Conservation (phyloP, 2,329 filamentous ascomycete genomes). For the Colletotrichum caudatum region DNA sequence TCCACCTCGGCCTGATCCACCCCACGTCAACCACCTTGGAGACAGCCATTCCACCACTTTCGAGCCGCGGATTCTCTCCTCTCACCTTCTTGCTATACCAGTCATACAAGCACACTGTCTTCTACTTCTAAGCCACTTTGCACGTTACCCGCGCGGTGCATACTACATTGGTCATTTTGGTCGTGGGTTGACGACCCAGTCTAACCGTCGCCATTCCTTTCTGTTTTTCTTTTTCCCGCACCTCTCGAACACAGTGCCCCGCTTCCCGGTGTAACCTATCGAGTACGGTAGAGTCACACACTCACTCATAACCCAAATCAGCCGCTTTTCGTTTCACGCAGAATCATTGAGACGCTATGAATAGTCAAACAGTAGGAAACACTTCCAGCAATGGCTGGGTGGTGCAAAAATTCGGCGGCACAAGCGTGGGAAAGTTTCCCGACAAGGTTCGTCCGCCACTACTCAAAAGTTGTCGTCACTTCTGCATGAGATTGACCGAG, state of each 20-base stretch:
- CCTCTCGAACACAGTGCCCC: slow-evolving; percentile 27
- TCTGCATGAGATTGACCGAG: slow-evolving; percentile 46
- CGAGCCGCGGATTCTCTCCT: slow-evolving; percentile 16
- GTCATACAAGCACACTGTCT: neutral
- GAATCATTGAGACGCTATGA: slow-evolving; percentile 35
- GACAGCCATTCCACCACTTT: slow-evolving; percentile 15
- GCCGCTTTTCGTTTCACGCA: slow-evolving; percentile 7
- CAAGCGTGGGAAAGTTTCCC: slow-evolving; percentile 94
- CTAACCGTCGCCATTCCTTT: slow-evolving; percentile 31
- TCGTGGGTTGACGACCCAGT: slow-evolving; percentile 32
- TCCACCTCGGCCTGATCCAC: slow-evolving; percentile 24
- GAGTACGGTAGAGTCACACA: slow-evolving; percentile 30
- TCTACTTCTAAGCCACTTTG: neutral
- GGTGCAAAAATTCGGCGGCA: slow-evolving; percentile 95
- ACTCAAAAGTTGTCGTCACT: slow-evolving; percentile 33
- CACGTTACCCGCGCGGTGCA: slow-evolving; percentile 1
- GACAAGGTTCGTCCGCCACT: slow-evolving; percentile 64
- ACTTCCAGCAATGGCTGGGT: slow-evolving; percentile 73
- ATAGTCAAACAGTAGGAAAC: slow-evolving; percentile 47
- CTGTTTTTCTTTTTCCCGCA: slow-evolving; percentile 24
- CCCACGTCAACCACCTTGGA: slow-evolving; percentile 17
- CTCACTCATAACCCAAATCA: slow-evolving; percentile 15
- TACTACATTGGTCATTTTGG: neutral
- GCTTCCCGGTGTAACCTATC: slow-evolving; percentile 9
- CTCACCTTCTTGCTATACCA: neutral